These are phyloP conservation scores for Psilocybe cubensis DNA, from an alignment of 768 basidiomycete species.

Conservation along the genomic window DNA sequence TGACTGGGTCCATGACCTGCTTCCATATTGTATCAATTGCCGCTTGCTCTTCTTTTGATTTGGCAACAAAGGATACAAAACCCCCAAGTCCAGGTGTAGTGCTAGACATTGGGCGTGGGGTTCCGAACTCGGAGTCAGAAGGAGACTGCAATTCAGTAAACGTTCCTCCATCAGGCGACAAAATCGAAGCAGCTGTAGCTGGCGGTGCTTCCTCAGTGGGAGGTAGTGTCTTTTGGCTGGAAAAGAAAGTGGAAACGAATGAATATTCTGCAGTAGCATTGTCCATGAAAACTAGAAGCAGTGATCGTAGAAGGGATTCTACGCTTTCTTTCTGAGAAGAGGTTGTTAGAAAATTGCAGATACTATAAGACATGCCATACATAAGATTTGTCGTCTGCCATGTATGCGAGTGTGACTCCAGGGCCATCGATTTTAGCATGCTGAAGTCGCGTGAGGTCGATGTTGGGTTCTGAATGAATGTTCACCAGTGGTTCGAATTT, in stretches of 20 bases:
- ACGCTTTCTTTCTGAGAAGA: constrained; percentile 66
- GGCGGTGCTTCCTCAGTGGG: constrained; percentile 37
- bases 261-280: constrained; percentile 93
- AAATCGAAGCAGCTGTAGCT: constrained; percentile 39
- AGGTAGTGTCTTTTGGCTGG: constrained; percentile 36
- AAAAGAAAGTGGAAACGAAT: constrained; percentile 87
- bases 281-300: constrained; percentile 90
- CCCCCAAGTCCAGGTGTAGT: constrained; percentile 38
- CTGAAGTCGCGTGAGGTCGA: constrained; percentile 59
- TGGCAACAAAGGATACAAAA: constrained; percentile 35
- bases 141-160: constrained; percentile 46
- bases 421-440: constrained; percentile 82
- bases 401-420: constrained; percentile 78
- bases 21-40: constrained; percentile 80
- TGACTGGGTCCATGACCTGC: constrained; percentile 87
- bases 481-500: constrained; percentile 66
- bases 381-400: constrained; percentile 87
- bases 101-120: constrained; percentile 28
- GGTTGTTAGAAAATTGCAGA: constrained; percentile 4
- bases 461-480: constrained; percentile 44
- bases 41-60: constrained; percentile 62
- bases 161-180: constrained; percentile 47
- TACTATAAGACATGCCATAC: constrained; percentile 50
- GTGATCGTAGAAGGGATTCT: constrained; percentile 85
- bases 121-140: constrained; percentile 54